Evolutionary conservation across 805 yeast genomes (phyloP).

Genomic region (Yarrowia sp.): DNA sequence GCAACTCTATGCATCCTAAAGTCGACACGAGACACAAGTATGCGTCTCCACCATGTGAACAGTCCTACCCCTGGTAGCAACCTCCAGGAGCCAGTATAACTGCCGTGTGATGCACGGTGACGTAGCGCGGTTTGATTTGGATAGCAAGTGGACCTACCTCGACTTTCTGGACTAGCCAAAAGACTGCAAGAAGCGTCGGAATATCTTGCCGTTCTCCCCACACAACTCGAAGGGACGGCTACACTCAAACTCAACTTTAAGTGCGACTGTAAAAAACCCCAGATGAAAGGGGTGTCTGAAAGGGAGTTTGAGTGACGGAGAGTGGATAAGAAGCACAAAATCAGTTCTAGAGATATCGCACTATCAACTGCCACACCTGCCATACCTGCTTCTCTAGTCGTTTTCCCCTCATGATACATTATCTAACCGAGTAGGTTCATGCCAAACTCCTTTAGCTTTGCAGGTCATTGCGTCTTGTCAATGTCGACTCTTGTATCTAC

Average conservation of each 20-base stretch:
- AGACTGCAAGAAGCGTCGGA: neutral
- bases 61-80: neutral
- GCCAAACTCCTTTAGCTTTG: neutral
- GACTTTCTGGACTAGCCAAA: neutral
- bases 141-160: neutral
- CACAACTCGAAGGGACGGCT: slow-evolving; percentile 24
- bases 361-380: too few species aligned
- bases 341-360: neutral
- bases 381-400: neutral
- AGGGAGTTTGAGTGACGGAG: neutral
- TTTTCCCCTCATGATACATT: neutral
- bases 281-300: neutral
- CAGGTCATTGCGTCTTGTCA: slow-evolving; percentile 10
- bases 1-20: slow-evolving; percentile 3
- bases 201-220: slow-evolving; percentile 13
- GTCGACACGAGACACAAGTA: slow-evolving; percentile 3
- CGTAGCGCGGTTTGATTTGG: neutral
- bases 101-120: neutral
- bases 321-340: neutral
- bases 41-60: slow-evolving; percentile 4
- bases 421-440: neutral
- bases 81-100: neutral
- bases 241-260: slow-evolving; percentile 3
- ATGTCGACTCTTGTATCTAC: neutral
- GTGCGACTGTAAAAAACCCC: neutral